Evolutionary conservation across 768 basidiomycete species (phyloP).

Genomic region (Russula earlei): DNA sequence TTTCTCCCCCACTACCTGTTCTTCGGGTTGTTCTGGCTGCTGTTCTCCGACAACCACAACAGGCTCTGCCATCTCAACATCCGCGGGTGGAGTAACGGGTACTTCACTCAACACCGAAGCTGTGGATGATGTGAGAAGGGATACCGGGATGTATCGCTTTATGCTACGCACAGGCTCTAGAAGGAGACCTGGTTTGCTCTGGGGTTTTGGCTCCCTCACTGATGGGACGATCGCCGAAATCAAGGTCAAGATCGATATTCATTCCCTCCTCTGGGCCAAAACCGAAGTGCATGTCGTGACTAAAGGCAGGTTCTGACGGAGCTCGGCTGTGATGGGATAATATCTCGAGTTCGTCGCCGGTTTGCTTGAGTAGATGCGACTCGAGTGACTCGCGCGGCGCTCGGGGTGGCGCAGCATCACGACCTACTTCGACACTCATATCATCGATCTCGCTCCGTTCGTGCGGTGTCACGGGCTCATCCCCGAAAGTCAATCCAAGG

Average conservation of each 20-base stretch:
- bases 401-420: constrained; percentile 50
- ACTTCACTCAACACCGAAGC: constrained; percentile 71
- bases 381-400: constrained; percentile 47
- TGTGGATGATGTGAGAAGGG: constrained; percentile 24
- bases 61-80: constrained; percentile 39
- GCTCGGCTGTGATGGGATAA: constrained; percentile 59
- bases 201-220: constrained; percentile 44
- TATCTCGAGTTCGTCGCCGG: constrained; percentile 48
- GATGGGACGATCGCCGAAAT: constrained; percentile 50
- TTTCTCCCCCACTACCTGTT: constrained; percentile 27
- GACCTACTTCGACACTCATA: constrained; percentile 67
- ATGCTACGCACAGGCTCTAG: constrained; percentile 50
- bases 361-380: constrained; percentile 47
- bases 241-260: constrained; percentile 62
- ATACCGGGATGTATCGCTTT: not conserved
- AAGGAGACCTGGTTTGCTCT: constrained; percentile 48
- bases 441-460: constrained; percentile 37
- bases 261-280: constrained; percentile 34
- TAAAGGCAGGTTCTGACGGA: constrained; percentile 58
- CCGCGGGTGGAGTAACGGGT: constrained; percentile 70
- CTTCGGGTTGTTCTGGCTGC: constrained; percentile 30
- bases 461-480: constrained; percentile 24
- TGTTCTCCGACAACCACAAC: constrained; percentile 40
- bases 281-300: constrained; percentile 41
- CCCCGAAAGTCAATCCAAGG: constrained; percentile 71